Percentiles rank a stretch among this genome's conserved stretches.
These are phyloP conservation scores for Aspergillus novofumigatus DNA, from an alignment of 2,329 filamentous ascomycete species.

Conservation along the genomic window DNA sequence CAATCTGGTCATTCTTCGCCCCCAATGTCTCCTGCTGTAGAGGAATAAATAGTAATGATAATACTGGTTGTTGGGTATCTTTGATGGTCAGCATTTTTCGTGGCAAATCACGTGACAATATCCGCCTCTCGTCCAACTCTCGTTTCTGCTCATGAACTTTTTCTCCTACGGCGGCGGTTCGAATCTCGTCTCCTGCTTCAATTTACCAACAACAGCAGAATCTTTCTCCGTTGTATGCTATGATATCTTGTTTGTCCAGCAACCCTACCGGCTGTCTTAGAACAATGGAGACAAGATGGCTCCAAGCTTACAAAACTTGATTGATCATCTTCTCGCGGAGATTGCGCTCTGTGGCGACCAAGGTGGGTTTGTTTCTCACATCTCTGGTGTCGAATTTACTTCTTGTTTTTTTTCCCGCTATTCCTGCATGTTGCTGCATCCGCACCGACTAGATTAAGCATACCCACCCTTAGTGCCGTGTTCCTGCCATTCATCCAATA, in stretches of 20 bases:
- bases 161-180: constrained; percentile 24
- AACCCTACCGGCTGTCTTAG: background rate
- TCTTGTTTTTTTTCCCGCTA: constrained; percentile 2
- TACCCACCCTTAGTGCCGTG: background rate
- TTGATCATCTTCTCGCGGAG: constrained; percentile 56
- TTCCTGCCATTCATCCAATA: background rate
- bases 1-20: no score
- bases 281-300: constrained; percentile 36
- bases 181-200: constrained; percentile 24
- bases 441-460: constrained; percentile 1
- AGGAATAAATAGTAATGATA: background rate
- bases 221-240: constrained; percentile 2
- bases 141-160: constrained; percentile 1
- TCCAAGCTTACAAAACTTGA: constrained; percentile 52
- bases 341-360: constrained; percentile 56
- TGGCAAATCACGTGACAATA: constrained; percentile 1
- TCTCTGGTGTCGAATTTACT: background rate
- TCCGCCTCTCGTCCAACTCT: constrained; percentile 1
- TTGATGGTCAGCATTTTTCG: background rate
- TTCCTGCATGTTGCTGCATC: constrained; percentile 7
- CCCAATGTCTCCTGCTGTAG: background rate
- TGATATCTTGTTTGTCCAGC: background rate
- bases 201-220: background rate
- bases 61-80: no score
- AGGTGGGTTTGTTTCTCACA: constrained; percentile 32